Evolutionary conservation across 2,329 filamentous ascomycete species (phyloP), one percentile per base, ranked within the genome.

Genomic region (Esteya vermicola): DNA sequence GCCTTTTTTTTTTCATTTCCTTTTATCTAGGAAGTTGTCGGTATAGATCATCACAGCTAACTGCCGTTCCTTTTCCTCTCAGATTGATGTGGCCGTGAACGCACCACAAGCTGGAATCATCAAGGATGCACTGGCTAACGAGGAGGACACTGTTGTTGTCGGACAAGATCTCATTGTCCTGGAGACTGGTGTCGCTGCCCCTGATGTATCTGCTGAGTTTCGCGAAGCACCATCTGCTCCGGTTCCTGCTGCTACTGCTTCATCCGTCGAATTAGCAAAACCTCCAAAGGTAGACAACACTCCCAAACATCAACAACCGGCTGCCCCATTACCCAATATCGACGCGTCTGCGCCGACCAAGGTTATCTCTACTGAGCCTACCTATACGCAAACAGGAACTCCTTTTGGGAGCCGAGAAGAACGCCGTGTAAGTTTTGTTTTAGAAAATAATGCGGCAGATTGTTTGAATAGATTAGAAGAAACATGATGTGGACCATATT

Each of bases 71-170:
- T 3, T 13, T 9, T 16, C 10, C 2, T 2, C 6, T n/a, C 19
- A 91, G 86, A 96, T 96, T 56, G 91, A 98, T 60, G 85, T 98
- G 34, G 81, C 89, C 21, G 88, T 98, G 55, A 96, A 95, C 61
- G 88, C 91, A 14, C 85, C 91, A 8, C 80, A 89, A 52, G 77
- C 89, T 31, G 91, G 91, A 50, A 83, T 78, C 23, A 85, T 98
- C 63, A 93, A 85, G 61, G 86, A 96, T 61, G 77, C 94, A 43
- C 70, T 96, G 25, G 91, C 81, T 48, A 85, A 77, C 47, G 91
- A 96, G 61, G 91, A 96, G 57, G 91, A 95, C 56, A 96, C 88
- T 19, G 91, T 98, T 30, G 81, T 75, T 9, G 91, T 96, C 43
- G 91, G 89, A 35, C 91, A 98, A 60, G 88, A 94, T 47, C 69